Percentiles rank a stretch among this genome's conserved stretches.
Evolutionary conservation across 768 basidiomycete species (phyloP).

Genomic region (Amanita brunnescens): DNA sequence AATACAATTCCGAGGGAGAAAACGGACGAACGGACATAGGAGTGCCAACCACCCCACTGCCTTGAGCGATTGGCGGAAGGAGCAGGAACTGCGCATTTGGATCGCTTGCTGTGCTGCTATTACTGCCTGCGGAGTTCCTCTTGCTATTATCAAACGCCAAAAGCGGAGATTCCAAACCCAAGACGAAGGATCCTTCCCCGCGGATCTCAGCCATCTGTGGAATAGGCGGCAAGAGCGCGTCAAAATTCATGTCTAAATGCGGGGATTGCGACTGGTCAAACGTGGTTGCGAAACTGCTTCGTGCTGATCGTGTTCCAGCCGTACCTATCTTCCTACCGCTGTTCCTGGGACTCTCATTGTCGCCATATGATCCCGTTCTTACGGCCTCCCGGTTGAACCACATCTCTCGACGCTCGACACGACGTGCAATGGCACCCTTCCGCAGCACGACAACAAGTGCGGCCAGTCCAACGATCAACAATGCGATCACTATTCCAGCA

Average conservation of each 20-base stretch:
- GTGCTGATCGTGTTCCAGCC: constrained; percentile 22
- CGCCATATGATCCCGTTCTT: constrained; percentile 18
- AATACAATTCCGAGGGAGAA: constrained; percentile 57
- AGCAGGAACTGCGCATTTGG: constrained; percentile 31
- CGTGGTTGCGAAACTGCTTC: constrained; percentile 63
- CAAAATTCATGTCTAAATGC: constrained; percentile 15
- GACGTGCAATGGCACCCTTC: constrained; percentile 33
- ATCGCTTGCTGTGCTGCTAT: constrained; percentile 17
- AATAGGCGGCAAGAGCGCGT: constrained; percentile 24
- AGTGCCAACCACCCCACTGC: constrained; percentile 24
- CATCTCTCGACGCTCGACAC: constrained; percentile 36
- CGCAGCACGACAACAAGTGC: constrained; percentile 37
- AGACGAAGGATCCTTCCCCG: constrained; percentile 22
- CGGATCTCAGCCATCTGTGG: constrained; percentile 53
- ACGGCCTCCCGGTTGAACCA: constrained; percentile 27
- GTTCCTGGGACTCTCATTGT: constrained; percentile 13
- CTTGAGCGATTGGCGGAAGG: constrained; percentile 19
- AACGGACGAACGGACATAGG: constrained; percentile 61
- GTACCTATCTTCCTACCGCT: constrained; percentile 11
- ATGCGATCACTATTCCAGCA: constrained; percentile 33
- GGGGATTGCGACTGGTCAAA: constrained; percentile 34
- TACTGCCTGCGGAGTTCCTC: background rate
- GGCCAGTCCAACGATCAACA: constrained; percentile 25
- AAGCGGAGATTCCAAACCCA: constrained; percentile 21
- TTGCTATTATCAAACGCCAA: constrained; percentile 10